Evolutionary conservation across 768 basidiomycete species (phyloP), one percentile per base, ranked within the genome.

Genomic region (Tylopilus balloui): DNA sequence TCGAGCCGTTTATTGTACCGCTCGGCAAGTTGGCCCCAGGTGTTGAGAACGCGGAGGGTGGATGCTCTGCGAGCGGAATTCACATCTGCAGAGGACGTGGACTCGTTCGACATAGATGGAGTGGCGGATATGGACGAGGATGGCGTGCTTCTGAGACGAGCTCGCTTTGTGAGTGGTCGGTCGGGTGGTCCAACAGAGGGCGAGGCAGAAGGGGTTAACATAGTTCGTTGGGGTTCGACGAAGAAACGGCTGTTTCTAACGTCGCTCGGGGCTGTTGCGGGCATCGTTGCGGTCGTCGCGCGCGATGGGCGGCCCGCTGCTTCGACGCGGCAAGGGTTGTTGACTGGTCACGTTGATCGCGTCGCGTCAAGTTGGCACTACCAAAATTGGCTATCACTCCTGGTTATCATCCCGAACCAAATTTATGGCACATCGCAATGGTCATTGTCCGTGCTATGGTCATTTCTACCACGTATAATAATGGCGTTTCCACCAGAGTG

Each of bases 1-100:
- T 87, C 85, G 32, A 88, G 68, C 37, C 76, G 74, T 43, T 78
- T 75, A 28, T 77, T 74, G 61, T 89, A 85, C 21, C 85, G 78
- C 41, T 84, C 79, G 3, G 78, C 86, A 4, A 91, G 78, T 44
- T 78, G 73, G 23, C 78, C 72, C 88, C 88, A 89, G 13, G 78
- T 70, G 55, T 78, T 75, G 20, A 80, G 68, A 31, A 89, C 70
- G 3, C 83, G 80, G 56, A 72, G 66, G 5, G 75, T 72, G 12
- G 65, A 69, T 20, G 77, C 83, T 45, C 79, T 73, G 37, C 84
- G 73, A 29, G 79, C 80, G 29, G 76, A 73, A 45, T 79, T 66
- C 19, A 81, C 67, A 53, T 81, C 77, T 4, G 73, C 52, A 17
- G 60, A 63, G 24, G 65, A 53, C 15, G 61, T 59, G 13, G 51